Conservation (phyloP, 805 yeast species). For the Zygoascus bituminiphila region DNA sequence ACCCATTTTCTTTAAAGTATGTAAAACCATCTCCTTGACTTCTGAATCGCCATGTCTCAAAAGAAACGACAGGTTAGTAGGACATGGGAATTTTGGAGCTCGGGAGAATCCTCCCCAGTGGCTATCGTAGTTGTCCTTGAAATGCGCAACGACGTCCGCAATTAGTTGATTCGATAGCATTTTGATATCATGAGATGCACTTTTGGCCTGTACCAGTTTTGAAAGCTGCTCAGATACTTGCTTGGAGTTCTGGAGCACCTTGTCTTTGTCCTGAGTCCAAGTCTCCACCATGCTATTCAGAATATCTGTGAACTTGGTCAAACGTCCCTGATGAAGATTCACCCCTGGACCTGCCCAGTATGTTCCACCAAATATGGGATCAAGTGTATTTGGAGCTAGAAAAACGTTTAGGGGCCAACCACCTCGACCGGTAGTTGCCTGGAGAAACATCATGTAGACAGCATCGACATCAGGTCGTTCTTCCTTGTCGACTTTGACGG, state of each 20-base stretch:
- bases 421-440: conserved; percentile 29
- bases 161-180: conserved; percentile 9
- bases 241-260: conserved; percentile 24
- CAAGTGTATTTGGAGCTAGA: conserved; percentile 27
- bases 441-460: conserved; percentile 32
- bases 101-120: conserved; percentile 28
- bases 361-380: conserved; percentile 33
- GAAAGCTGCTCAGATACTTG: conserved; percentile 19
- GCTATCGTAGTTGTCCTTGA: conserved; percentile 21
- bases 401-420: conserved; percentile 37
- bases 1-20: conserved; percentile 25
- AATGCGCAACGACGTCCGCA: conserved; percentile 21
- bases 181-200: conserved; percentile 7
- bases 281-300: conserved; percentile 23
- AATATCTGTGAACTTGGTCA: conserved; percentile 25
- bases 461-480: conserved; percentile 34
- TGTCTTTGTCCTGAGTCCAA: conserved; percentile 26
- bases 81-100: conserved; percentile 32
- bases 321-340: conserved; percentile 3
- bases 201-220: conserved; percentile 20
- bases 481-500: conserved; percentile 32
- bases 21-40: conserved; percentile 14
- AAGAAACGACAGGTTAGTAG: conserved; percentile 24
- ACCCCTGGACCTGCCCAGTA: conserved; percentile 31
- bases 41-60: conserved; percentile 11